phyloP scores from a whole-genome alignment of 2,329 filamentous ascomycete genomes.

The Zelopaecilomyces penicillatus region DNA sequence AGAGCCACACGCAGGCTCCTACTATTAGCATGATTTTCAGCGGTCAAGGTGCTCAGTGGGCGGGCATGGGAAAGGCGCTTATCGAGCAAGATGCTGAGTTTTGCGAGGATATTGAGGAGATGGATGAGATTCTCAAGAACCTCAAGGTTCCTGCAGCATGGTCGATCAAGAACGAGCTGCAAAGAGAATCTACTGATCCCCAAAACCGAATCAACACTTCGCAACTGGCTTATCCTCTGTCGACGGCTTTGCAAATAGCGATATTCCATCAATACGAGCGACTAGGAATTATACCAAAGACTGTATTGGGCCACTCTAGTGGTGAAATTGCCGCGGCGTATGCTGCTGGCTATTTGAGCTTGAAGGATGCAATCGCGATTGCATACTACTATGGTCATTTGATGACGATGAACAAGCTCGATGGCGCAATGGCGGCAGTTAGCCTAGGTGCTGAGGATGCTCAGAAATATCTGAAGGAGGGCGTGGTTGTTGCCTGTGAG shows the following conservation, averaged over 20 bases:
- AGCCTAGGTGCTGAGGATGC: slow-evolving; percentile 18
- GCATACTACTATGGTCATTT: slow-evolving; percentile 14
- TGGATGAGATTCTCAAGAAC: slow-evolving; percentile 7
- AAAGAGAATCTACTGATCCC: slow-evolving; percentile 5
- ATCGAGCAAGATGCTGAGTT: slow-evolving; percentile 15
- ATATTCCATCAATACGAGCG: slow-evolving; percentile 28
- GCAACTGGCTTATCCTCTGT: slow-evolving; percentile 41
- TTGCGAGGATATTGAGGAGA: slow-evolving; percentile 10
- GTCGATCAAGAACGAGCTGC: slow-evolving; percentile 11
- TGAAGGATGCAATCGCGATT: slow-evolving; percentile 10
- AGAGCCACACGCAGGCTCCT: background rate
- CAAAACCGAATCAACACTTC: slow-evolving; percentile 20
- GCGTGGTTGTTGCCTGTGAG: slow-evolving; percentile 17
- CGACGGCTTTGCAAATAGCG: slow-evolving; percentile 45
- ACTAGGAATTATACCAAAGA: slow-evolving; percentile 14
- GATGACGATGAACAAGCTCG: slow-evolving; percentile 1
- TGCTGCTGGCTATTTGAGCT: slow-evolving; percentile 11
- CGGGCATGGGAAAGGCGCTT: slow-evolving; percentile 29
- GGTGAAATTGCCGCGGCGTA: slow-evolving; percentile 20
- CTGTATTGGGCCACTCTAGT: slow-evolving; percentile 15
- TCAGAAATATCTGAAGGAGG: slow-evolving; percentile 11
- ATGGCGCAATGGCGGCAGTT: slow-evolving; percentile 26
- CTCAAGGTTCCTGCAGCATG: slow-evolving; percentile 19
- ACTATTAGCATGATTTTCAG: slow-evolving; percentile 27
- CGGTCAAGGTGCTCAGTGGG: slow-evolving; percentile 38